These are phyloP conservation scores for Chaetomiaceae sp. DNA, from an alignment of 2,329 filamentous ascomycete genomes.

Conservation along the genomic window DNA sequence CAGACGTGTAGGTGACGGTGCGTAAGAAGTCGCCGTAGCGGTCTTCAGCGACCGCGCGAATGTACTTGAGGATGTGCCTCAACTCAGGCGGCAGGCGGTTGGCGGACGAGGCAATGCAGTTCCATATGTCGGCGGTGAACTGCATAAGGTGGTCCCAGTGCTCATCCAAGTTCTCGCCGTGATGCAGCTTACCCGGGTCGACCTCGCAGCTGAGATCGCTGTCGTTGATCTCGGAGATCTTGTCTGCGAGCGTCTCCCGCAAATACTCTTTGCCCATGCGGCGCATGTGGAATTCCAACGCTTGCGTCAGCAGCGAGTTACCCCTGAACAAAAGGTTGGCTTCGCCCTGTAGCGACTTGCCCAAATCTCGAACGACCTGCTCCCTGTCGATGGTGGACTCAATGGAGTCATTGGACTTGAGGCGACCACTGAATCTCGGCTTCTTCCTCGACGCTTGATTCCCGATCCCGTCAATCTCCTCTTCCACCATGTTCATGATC, in stretches of 20 bases:
- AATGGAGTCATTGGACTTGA: constrained; percentile 64
- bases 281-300: constrained; percentile 92
- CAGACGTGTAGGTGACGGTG: constrained; percentile 85
- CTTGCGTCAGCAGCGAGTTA: constrained; percentile 89
- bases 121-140: constrained; percentile 79
- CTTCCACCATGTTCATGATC: constrained; percentile 88
- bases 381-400: constrained; percentile 61
- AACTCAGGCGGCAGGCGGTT: constrained; percentile 72
- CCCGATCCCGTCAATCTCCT: constrained; percentile 90
- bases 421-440: constrained; percentile 63
- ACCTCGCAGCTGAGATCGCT: constrained; percentile 91
- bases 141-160: constrained; percentile 76
- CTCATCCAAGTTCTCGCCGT: constrained; percentile 64
- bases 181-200: constrained; percentile 72
- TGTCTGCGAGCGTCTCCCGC: constrained; percentile 78
- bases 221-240: constrained; percentile 82
- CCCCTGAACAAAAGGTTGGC: constrained; percentile 93
- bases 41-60: constrained; percentile 87
- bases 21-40: constrained; percentile 89
- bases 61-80: constrained; percentile 80
- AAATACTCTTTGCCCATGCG: constrained; percentile 88
- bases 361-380: constrained; percentile 67
- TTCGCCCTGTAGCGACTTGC: constrained; percentile 73
- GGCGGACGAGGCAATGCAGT: constrained; percentile 70
- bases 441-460: constrained; percentile 72